These are phyloP conservation scores for Lablab purpureus DNA, from an alignment of 306 rosid genomes.

Conservation along the genomic window DNA sequence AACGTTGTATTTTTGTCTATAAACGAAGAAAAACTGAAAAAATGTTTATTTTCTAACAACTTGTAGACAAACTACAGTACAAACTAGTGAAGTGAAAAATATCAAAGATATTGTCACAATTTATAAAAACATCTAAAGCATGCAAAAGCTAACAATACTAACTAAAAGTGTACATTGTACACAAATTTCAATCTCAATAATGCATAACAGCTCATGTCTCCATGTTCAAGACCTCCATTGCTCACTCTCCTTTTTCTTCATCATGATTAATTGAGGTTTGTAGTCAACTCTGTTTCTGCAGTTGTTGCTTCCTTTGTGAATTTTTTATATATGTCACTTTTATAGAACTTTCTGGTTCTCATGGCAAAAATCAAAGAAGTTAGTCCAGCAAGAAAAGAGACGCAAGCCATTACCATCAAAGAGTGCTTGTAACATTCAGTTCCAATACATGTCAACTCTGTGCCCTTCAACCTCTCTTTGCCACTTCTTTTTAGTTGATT, in stretches of 20 bases:
- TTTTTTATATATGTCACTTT: background rate
- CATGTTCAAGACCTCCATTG: no score
- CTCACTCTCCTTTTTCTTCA: background rate
- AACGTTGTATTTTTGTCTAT: no score
- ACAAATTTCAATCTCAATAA: no score
- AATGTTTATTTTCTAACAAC: no score
- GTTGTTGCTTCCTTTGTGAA: background rate
- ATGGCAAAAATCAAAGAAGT: background rate
- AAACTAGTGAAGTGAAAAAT: no score
- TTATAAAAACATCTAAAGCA: no score
- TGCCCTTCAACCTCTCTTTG: background rate
- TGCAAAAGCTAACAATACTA: no score
- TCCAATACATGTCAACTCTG: background rate
- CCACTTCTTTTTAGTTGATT: background rate
- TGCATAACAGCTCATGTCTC: no score
- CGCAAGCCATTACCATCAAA: background rate
- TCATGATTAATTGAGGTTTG: background rate
- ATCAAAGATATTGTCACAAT: no score
- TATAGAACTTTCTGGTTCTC: background rate
- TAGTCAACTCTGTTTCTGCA: background rate
- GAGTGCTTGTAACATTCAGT: background rate
- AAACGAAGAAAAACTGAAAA: no score
- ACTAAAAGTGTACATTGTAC: no score
- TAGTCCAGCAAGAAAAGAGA: background rate
- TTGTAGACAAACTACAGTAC: no score